These are phyloP conservation scores for Pseudogymnoascus sp. DNA, from an alignment of 2,329 filamentous ascomycete species.

Conservation along the genomic window DNA sequence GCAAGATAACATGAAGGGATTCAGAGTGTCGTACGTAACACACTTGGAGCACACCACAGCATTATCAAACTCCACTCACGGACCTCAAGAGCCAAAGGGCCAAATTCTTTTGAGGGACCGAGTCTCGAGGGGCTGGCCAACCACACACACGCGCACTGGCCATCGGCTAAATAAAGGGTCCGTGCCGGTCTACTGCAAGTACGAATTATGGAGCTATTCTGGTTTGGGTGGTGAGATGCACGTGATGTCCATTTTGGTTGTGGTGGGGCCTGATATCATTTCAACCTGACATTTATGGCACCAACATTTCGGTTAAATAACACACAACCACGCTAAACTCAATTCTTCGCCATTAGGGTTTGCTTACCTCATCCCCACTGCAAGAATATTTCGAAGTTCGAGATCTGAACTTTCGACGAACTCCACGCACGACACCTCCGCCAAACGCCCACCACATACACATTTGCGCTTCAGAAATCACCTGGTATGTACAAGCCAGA, in stretches of 20 bases:
- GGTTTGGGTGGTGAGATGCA: not conserved
- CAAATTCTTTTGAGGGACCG: not conserved
- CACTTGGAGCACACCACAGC: not conserved
- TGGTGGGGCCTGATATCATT: not conserved
- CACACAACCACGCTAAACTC: not conserved
- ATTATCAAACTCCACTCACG: not conserved
- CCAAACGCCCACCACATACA: conserved; percentile 9
- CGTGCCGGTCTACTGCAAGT: not conserved
- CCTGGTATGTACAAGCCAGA: conserved; percentile 10
- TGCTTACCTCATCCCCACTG: conserved; percentile 9
- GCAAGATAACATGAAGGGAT: not conserved
- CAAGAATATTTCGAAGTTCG: conserved; percentile 10
- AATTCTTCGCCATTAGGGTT: conserved; percentile 1
- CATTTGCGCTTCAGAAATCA: conserved; percentile 10
- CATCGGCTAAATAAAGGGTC: conserved; percentile 6
- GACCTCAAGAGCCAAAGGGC: not conserved
- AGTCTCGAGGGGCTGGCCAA: conserved; percentile 7
- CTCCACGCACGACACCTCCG: conserved; percentile 8
- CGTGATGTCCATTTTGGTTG: not conserved
- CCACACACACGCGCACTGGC: conserved; percentile 8
- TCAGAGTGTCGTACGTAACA: not conserved
- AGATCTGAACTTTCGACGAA: conserved; percentile 7
- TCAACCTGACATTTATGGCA: not conserved
- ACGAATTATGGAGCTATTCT: not conserved
- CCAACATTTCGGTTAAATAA: not conserved